These are phyloP conservation scores for Cynanchum wilfordii DNA, from an alignment of 257 asterid species.

Conservation along the genomic window DNA sequence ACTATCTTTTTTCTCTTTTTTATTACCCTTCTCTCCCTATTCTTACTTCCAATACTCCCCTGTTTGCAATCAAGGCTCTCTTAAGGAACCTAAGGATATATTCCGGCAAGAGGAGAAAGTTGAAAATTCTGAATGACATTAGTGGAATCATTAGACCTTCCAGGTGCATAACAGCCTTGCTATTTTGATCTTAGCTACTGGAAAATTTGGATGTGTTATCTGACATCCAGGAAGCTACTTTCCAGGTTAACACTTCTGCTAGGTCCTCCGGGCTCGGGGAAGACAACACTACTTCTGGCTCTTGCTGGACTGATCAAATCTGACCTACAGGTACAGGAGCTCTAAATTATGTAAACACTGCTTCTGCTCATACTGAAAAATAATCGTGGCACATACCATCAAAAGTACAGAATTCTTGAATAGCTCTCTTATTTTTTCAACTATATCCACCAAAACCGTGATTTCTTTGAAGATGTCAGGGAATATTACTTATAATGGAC, in stretches of 20 bases:
- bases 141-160: conserved; percentile 94
- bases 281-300: conserved; percentile 80
- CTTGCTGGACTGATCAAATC: conserved; percentile 87
- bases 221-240: conserved; percentile 17
- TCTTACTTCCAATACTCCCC: neutral
- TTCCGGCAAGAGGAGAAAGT: conserved; percentile 55
- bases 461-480: conserved; percentile 73
- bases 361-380: neutral
- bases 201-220: conserved; percentile 13
- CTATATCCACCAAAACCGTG: conserved; percentile 28
- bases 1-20: neutral
- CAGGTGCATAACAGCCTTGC: conserved; percentile 47
- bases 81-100: conserved; percentile 59
- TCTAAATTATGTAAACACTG: neutral
- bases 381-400: neutral
- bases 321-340: conserved; percentile 66
- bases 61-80: conserved; percentile 48
- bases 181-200: conserved; percentile 12
- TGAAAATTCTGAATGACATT: conserved; percentile 68
- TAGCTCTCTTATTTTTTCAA: neutral
- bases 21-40: neutral
- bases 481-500: conserved; percentile 84
- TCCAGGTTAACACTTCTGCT: conserved; percentile 75
- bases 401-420: neutral
- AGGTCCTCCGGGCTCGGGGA: conserved; percentile 99